Percentiles rank a stretch among this genome's conserved stretches.
Conservation (phyloP, 108 stramenopile genomes). For the Cyclotella cryptica region DNA sequence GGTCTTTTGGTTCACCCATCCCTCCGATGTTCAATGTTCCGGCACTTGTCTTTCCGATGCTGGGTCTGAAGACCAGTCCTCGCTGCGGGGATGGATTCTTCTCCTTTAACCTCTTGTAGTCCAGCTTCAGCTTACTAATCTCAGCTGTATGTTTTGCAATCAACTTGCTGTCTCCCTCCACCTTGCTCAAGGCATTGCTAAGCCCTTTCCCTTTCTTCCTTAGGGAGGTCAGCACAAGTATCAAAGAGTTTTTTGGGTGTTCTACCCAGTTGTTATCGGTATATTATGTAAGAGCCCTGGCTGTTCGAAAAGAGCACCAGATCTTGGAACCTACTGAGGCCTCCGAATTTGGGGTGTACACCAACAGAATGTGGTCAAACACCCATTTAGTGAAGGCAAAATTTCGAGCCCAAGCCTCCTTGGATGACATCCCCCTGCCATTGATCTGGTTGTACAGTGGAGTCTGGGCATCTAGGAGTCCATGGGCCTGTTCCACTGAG, state of each 20-base stretch:
- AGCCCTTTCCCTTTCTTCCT: not conserved
- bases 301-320: not conserved
- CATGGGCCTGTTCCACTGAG: too few species aligned
- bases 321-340: not conserved
- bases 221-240: slow-evolving; percentile 12
- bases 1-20: too few species aligned
- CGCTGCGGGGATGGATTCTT: too few species aligned
- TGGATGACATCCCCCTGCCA: not conserved
- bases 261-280: not conserved
- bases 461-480: too few species aligned
- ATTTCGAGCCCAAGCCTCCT: not conserved
- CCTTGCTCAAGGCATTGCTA: too few species aligned
- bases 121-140: too few species aligned
- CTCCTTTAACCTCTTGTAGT: too few species aligned
- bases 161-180: not conserved
- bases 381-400: not conserved
- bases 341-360: not conserved
- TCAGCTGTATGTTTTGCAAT: not conserved
- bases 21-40: too few species aligned
- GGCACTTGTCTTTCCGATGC: too few species aligned
- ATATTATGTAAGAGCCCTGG: not conserved
- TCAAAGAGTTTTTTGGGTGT: slow-evolving; percentile 7
- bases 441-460: not conserved
- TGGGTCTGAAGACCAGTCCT: too few species aligned
- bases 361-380: not conserved